Base-by-base conservation (phyloP, 176 grass and related monocot genomes). In the Hordeum marinum region DNA sequence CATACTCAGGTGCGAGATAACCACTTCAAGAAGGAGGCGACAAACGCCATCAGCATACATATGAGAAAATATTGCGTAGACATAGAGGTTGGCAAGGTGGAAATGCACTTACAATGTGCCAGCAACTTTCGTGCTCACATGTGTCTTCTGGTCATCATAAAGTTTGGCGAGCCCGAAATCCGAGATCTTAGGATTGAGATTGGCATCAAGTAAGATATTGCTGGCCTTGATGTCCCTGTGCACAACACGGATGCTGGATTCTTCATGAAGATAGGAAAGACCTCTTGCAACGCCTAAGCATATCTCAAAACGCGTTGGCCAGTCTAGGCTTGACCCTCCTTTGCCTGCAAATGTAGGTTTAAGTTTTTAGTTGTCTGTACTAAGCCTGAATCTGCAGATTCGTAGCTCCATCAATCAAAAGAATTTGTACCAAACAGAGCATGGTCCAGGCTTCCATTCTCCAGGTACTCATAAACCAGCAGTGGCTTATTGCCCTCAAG, bases 171-270 rank as follows among this genome's bases (percentile, higher is more conserved):
- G 87, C 27, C 94, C 94, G 14, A 97, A 97, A 86, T 97, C 94
- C 0, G 94, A 97, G 80, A 94, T 97, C 85, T 97, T 97, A 62
- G 94, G 94, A 64, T 78, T 97, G 63, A 94, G 88, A 65, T 92
- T 80, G 5, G 73, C 14, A 34, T 97, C 94, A 68, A 97, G 85
- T 17, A 97, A 85, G 45, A 97, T 80, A 89, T 97, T 97, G 41
- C 94, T 94, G 48, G 94, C 90, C 72, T 97, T 97, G 60, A 97
- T 93, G 61, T 97, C 94, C 80, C 94, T 90, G 75, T 97, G 94
- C 68, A 97, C 92, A 18, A 97, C 59, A 83, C 92, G 88, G 43
- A 94, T 85, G 83, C 85, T 81, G 37, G 94, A 97, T 11, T 97
- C 94, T 87, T 94, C 92, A 82, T 94, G 94, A 23, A 97, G 83